Evolutionary conservation across 129 eudicot species (phyloP), one percentile per base, ranked within the genome.

Genomic region (Ambrosia trifida): DNA sequence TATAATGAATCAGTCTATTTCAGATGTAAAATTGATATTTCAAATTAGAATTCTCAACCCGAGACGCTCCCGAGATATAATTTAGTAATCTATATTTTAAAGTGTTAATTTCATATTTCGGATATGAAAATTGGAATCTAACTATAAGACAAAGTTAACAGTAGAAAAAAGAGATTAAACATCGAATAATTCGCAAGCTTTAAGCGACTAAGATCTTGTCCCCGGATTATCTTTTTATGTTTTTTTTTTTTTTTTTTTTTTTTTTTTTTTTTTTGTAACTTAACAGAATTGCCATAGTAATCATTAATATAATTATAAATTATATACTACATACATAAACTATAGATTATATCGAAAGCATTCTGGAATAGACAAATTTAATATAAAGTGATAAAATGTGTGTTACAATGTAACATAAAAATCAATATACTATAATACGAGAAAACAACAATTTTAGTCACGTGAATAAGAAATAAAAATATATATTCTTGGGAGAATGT

Each of bases 181-280:
- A 64, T 70, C 54, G 75, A 79, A 78, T 73, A 59, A 74, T 74
- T 74, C 71, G 54, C 44, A 68, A 72, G 59, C 67, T 82, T 78
- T 74, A 78, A 63, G 74, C 66, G 68, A 73, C 66, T 47, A 82
- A 69, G 80, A 82, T 73, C 83, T 82, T 82, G 86, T 82, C 86
- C 59, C 70, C 72, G 38, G 11, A 61, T 72, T 73, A 63, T 60
- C 75, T 41, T 79, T 35, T 14, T 70, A 14, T 51, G 5, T 16
- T 32, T 73, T 67, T 31, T 4, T 60, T 70, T 11, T 1, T 70
- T 28, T 32, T 62, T 40, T 5, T 32, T 35, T 68, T 46, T 60
- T 60, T 33, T 14, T 33, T 18, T 35, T 43, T 6, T 50, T 1
- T 40, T 43, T 33, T 30, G 5, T 62, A 17, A 4, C 66, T 73